These are phyloP conservation scores for Edaphochlamys debaryana DNA, from an alignment of 139 green algal species.

Conservation along the genomic window DNA sequence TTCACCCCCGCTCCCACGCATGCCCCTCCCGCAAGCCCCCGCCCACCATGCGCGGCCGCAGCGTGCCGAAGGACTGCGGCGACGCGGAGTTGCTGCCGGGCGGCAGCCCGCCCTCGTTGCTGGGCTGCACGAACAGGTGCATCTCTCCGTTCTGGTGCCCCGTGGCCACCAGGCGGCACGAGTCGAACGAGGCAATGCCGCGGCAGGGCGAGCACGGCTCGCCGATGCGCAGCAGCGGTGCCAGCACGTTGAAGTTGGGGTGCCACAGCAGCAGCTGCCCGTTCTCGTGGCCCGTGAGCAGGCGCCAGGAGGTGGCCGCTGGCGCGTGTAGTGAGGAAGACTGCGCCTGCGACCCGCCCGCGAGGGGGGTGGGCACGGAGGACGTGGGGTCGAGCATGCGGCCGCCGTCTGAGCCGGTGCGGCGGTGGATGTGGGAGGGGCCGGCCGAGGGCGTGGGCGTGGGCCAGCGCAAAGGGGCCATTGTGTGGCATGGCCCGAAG, in stretches of 20 bases:
- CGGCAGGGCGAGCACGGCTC: slow-evolving; percentile 36
- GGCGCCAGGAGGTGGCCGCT: slow-evolving; percentile 37
- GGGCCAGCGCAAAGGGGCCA: slow-evolving; percentile 41
- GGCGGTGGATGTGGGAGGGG: background rate
- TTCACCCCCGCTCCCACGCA: too few relatives aligned
- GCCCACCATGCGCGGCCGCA: slow-evolving; percentile 22
- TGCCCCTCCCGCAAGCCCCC: too few relatives aligned
- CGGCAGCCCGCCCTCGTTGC: slow-evolving; percentile 24
- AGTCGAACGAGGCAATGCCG: slow-evolving; percentile 49
- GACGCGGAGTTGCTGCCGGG: slow-evolving; percentile 6
- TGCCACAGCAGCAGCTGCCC: slow-evolving; percentile 68
- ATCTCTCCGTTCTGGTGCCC: slow-evolving; percentile 61
- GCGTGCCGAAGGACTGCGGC: slow-evolving; percentile 23
- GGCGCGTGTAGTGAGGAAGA: too few relatives aligned
- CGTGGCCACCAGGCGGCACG: slow-evolving; percentile 38
- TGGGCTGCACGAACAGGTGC: slow-evolving; percentile 49
- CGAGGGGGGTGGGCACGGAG: too few relatives aligned
- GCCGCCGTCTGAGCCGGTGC: background rate
- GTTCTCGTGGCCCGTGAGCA: slow-evolving; percentile 64
- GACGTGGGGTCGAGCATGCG: too few relatives aligned
- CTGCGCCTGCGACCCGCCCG: too few relatives aligned
- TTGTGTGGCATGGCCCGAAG: slow-evolving; percentile 47
- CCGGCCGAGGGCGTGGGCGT: background rate
- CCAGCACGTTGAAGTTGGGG: slow-evolving; percentile 8
- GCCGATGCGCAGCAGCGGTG: slow-evolving; percentile 53